Evolutionary conservation across 1,284 basidiomycete species (phyloP).

Genomic region (Pyrrhoderma lamaoense): DNA sequence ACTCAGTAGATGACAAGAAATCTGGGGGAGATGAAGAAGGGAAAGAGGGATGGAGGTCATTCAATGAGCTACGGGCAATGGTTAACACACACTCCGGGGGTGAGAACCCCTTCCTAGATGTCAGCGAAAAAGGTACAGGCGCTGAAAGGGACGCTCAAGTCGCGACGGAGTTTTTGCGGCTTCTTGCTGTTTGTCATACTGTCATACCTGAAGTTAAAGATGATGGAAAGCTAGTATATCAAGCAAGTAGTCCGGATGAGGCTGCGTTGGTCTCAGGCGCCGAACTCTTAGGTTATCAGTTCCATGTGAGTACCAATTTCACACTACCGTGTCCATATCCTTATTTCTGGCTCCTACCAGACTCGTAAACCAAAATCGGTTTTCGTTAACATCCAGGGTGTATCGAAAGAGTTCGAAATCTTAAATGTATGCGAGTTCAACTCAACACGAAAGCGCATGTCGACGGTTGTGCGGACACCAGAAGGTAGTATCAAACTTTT

Average conservation of each 20-base stretch:
- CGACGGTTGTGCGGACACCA: conserved; percentile 82
- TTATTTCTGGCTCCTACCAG: conserved; percentile 33
- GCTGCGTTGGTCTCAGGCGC: conserved; percentile 94
- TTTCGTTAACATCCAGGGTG: conserved; percentile 77
- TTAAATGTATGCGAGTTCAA: conserved; percentile 99
- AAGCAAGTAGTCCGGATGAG: conserved; percentile 97
- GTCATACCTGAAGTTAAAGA: conserved; percentile 94
- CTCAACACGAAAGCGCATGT: conserved; percentile 97
- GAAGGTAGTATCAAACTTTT: conserved; percentile 92
- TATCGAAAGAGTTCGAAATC: conserved; percentile 78
- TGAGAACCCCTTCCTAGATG: conserved; percentile 50
- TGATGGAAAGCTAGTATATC: conserved; percentile 77
- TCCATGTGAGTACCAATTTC: conserved; percentile 59
- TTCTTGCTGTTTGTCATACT: conserved; percentile 96
- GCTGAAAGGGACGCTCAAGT: conserved; percentile 44
- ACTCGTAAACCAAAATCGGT: conserved; percentile 94
- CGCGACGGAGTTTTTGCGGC: conserved; percentile 80
- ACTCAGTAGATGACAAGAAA: conserved; percentile 79
- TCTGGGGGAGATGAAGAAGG: conserved; percentile 54
- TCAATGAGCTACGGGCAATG: conserved; percentile 59
- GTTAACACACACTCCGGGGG: conserved; percentile 34
- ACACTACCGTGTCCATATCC: not conserved
- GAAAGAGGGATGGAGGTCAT: conserved; percentile 70
- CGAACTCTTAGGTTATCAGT: conserved; percentile 87
- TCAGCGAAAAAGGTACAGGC: conserved; percentile 33